These are phyloP conservation scores for Botrytis byssoidea DNA, from an alignment of 2,329 filamentous ascomycete species.

Conservation along the genomic window DNA sequence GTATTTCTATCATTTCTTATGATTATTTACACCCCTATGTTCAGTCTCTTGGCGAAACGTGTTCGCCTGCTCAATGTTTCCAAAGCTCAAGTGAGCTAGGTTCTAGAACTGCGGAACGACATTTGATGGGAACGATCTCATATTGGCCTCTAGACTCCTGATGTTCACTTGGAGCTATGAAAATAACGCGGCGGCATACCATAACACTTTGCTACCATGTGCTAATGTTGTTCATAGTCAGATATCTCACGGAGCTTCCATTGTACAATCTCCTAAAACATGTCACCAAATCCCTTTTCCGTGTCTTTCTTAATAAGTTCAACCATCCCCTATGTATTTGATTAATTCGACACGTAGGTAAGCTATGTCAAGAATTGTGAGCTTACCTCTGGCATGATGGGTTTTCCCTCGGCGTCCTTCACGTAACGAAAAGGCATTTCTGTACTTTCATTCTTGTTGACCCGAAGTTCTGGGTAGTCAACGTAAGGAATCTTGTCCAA, in stretches of 20 bases:
- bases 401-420: slow-evolving; percentile 67
- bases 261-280: slow-evolving; percentile 58
- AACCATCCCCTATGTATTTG: slow-evolving; percentile 69
- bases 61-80: neutral
- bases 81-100: slow-evolving; percentile 11
- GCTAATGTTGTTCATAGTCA: neutral
- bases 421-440: slow-evolving; percentile 99
- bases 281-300: slow-evolving; percentile 84
- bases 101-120: neutral
- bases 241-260: neutral
- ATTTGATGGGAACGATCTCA: neutral
- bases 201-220: neutral
- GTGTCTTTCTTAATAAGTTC: slow-evolving; percentile 91
- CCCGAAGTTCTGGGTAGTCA: slow-evolving; percentile 84
- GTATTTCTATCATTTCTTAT: slow-evolving; percentile 5
- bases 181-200: neutral
- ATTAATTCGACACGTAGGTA: neutral
- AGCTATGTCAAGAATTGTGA: slow-evolving; percentile 31
- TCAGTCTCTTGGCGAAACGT: slow-evolving; percentile 17
- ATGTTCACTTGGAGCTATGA: neutral
- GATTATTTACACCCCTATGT: neutral
- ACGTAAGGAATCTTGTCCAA: slow-evolving; percentile 78
- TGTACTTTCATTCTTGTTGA: slow-evolving; percentile 89
- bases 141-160: neutral
- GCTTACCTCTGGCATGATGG: slow-evolving; percentile 84